Evolutionary conservation across 106 monocot species (phyloP).

Genomic region (Amphibolis antarctica): DNA sequence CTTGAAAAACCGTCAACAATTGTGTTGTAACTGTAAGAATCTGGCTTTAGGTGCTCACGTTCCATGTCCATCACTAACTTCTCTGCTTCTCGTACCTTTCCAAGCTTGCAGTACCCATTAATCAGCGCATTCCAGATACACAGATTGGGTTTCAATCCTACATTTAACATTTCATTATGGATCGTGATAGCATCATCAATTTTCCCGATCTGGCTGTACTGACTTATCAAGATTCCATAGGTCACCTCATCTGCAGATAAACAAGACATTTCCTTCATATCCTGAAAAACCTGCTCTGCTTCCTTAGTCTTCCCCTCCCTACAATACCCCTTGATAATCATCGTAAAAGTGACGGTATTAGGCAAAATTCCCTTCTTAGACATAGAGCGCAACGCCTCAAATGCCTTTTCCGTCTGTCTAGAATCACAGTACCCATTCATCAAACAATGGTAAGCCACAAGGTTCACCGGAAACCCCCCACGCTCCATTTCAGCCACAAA

Average conservation of each 20-base stretch:
- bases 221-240: slow-evolving; percentile 61
- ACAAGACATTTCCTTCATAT: slow-evolving; percentile 35
- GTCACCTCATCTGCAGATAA: slow-evolving; percentile 43
- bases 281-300: slow-evolving; percentile 49
- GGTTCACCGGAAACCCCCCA: slow-evolving; percentile 58
- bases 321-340: slow-evolving; percentile 76
- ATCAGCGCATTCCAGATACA: slow-evolving; percentile 60
- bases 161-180: slow-evolving; percentile 43
- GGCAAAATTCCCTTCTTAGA: slow-evolving; percentile 32
- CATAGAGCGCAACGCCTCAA: slow-evolving; percentile 35
- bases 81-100: slow-evolving; percentile 60
- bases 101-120: slow-evolving; percentile 75
- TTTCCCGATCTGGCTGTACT: slow-evolving; percentile 46
- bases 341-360: slow-evolving; percentile 49
- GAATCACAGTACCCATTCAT: slow-evolving; percentile 60
- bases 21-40: slow-evolving; percentile 79
- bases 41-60: slow-evolving; percentile 31
- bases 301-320: slow-evolving; percentile 38
- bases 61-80: slow-evolving; percentile 60
- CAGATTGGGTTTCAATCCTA: slow-evolving; percentile 35
- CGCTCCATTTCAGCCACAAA: slow-evolving; percentile 58
- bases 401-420: slow-evolving; percentile 50
- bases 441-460: slow-evolving; percentile 49
- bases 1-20: slow-evolving; percentile 74
- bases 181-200: slow-evolving; percentile 60